Percentiles rank a stretch among this genome's conserved stretches.
Conservation (phyloP, 768 basidiomycete species). For the Boletus rubropictus region DNA sequence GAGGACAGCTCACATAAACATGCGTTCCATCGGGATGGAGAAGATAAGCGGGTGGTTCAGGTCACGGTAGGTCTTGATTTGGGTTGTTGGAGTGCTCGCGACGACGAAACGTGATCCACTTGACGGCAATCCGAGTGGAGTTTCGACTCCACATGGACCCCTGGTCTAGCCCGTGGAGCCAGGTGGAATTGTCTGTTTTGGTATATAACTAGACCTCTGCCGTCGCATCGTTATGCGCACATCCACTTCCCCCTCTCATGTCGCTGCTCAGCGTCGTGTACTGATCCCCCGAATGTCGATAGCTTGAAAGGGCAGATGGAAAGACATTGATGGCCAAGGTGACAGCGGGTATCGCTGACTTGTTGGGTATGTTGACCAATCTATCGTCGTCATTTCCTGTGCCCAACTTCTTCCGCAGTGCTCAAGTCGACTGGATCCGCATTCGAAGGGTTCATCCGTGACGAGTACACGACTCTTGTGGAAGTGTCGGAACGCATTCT, state of each 20-base stretch:
- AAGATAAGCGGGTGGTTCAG: conserved; percentile 73
- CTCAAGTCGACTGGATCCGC: conserved; percentile 87
- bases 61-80: conserved; percentile 42
- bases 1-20: conserved; percentile 56
- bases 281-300: neutral
- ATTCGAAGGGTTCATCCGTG: conserved; percentile 74
- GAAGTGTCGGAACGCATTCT: conserved; percentile 88
- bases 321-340: conserved; percentile 58
- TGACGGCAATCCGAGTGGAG: conserved; percentile 14
- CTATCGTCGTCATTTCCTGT: neutral
- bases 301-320: conserved; percentile 70
- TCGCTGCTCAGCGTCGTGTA: neutral
- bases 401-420: conserved; percentile 39
- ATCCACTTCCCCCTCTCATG: neutral
- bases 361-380: conserved; percentile 53
- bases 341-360: conserved; percentile 66
- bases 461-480: conserved; percentile 83
- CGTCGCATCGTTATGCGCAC: no score
- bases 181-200: neutral
- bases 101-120: conserved; percentile 10
- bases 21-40: conserved; percentile 84
- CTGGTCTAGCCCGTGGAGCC: conserved; percentile 23
- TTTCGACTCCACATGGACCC: conserved; percentile 17
- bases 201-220: conserved; percentile 13
- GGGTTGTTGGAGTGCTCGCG: neutral